phyloP scores from a whole-genome alignment of 169 alveolate genomes.

The Perkinsus marinus region DNA sequence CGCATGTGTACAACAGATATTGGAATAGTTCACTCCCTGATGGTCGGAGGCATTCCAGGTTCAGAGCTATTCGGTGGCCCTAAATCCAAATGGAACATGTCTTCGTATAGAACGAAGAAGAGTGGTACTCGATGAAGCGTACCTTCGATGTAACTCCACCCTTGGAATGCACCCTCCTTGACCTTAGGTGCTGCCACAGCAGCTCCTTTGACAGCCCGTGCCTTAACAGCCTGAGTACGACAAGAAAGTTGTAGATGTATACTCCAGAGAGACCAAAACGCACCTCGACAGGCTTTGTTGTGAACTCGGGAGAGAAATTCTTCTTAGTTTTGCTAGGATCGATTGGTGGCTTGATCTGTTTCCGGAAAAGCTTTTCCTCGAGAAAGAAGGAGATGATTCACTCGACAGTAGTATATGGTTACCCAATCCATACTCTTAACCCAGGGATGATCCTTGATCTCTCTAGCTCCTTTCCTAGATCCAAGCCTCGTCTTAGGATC shows the following conservation, averaged over 20 bases:
- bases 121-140: neutral
- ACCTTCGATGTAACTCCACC: neutral
- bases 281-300: neutral
- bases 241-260: neutral
- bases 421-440: conserved; percentile 12
- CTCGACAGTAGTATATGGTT: neutral
- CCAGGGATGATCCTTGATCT: conserved; percentile 19
- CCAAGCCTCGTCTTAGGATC: conserved; percentile 63
- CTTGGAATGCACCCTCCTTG: neutral
- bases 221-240: neutral
- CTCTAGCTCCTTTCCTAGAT: conserved; percentile 38
- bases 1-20: neutral
- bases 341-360: neutral
- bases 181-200: neutral
- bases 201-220: neutral
- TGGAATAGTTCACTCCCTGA: neutral
- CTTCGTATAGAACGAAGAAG: neutral
- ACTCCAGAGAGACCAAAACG: too few species aligned
- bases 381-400: neutral
- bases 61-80: neutral
- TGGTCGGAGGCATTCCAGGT: neutral
- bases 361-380: neutral
- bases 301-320: neutral
- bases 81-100: neutral
- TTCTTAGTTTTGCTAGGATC: neutral